Base-by-base conservation (phyloP, 371 early-diverging fungal species). In the Mucor saturninus region DNA sequence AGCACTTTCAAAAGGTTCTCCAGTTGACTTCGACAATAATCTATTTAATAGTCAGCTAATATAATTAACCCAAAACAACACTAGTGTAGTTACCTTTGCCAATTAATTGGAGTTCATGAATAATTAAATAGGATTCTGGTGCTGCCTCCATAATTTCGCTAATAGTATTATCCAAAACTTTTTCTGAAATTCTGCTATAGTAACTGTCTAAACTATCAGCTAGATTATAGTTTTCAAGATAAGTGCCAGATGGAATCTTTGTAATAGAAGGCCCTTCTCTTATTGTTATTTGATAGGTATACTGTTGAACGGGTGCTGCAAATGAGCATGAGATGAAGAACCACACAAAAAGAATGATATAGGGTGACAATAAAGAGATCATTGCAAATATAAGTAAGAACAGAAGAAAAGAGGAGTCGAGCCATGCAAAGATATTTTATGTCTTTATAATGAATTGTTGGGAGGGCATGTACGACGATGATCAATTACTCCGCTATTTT, bases 1-100 rank as follows among this genome's bases (percentile, higher is more conserved):
- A 76, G 54, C n/a, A 61, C 57, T 42, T 65, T 59, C 10, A 66
- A 62, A 49, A 79, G 71, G 1, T 58, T 32, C 29, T 63, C 46
- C 40, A 64, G 21, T 5, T 72, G 65, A 11, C 62, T 60, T 37
- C 62, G 52, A 38, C 75, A 75, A 37, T 45, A 26, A n/a, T 68
- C 69, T 61, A 26, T 31, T 29, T 43, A 48, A 42, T 21, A 31
- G 11, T 11, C 1, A 35, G 31, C 38, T 21, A 43, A 32, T 37
- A n/a, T 51, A 6, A 26, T 6, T 35, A 21, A 8, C 2, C 9
- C 6, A 31, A 5, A 37, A 52, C 30, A 21, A 6, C 15, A 21
- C 15, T 40, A 21, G 7, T n/a, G 7, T 21, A 13, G 2, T 52
- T 65, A 59, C 70, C 66, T 65, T 45, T 58, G 7, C 66, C 62